phyloP scores from a whole-genome alignment of 139 green algal genomes.

The Chlorella sp. region DNA sequence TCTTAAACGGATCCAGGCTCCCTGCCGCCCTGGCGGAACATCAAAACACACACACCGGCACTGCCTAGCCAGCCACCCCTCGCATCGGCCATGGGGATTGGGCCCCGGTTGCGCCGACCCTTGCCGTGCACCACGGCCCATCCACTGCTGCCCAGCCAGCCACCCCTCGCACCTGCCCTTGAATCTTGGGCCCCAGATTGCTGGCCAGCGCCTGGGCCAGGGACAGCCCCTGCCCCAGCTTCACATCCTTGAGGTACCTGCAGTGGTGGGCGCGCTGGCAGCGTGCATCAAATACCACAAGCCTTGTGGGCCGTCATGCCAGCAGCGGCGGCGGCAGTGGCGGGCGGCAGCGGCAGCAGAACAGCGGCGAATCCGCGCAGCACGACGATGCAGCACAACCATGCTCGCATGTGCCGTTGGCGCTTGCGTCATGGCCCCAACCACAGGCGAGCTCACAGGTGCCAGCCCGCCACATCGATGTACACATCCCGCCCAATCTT shows the following conservation, averaged over 20 bases:
- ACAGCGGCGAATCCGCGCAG: neutral
- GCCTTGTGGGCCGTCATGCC: no score
- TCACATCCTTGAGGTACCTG: conserved; percentile 40
- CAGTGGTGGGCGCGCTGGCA: no score
- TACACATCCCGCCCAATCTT: conserved; percentile 38
- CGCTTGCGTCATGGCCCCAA: neutral
- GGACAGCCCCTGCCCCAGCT: conserved; percentile 24
- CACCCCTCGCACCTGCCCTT: neutral
- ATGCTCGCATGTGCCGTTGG: neutral
- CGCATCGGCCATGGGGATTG: neutral
- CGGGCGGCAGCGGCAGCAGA: neutral
- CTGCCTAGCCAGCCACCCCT: no score
- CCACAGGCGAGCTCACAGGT: conserved; percentile 30
- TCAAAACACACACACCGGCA: no score
- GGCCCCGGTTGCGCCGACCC: no score
- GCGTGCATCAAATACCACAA: no score
- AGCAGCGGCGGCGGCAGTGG: no score
- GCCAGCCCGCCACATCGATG: conserved; percentile 45
- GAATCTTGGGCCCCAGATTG: conserved; percentile 30
- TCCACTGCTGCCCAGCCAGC: no score
- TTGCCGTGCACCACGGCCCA: no score
- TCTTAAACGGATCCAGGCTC: no score
- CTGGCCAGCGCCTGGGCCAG: conserved; percentile 36
- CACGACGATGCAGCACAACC: neutral
- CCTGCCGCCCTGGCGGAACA: no score